Conservation (phyloP, 2,329 filamentous ascomycete species). For the Aureobasidium uvarum region DNA sequence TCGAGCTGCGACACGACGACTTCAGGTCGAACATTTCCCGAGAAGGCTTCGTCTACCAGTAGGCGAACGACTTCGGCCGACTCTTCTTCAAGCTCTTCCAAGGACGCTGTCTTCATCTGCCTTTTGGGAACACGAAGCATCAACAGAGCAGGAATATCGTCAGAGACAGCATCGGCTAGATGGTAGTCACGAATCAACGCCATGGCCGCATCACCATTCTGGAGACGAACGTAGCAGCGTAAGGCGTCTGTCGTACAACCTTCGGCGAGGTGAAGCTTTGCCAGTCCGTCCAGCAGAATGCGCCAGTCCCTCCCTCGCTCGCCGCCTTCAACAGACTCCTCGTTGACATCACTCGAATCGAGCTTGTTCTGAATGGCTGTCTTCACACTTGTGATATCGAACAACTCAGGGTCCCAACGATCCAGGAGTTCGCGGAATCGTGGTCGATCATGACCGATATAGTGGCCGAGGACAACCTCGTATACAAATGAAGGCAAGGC, state of each 20-base stretch:
- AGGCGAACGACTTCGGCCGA: conserved; percentile 81
- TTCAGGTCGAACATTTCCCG: conserved; percentile 76
- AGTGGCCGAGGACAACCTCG: conserved; percentile 84
- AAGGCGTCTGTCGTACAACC: conserved; percentile 81
- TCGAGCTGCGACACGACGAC: conserved; percentile 77
- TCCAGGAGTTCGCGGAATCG: conserved; percentile 77
- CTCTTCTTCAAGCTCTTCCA: conserved; percentile 71
- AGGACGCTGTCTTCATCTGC: conserved; percentile 62
- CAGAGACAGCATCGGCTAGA: conserved; percentile 81
- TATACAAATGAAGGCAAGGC: conserved; percentile 80
- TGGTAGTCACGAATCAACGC: conserved; percentile 81
- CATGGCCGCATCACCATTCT: conserved; percentile 90
- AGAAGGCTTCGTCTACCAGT: conserved; percentile 85
- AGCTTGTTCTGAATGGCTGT: conserved; percentile 80
- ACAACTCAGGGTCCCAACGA: conserved; percentile 79
- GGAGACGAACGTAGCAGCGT: conserved; percentile 82
- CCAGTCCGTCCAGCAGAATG: conserved; percentile 82
- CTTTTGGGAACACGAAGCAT: conserved; percentile 76
- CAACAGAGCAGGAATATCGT: conserved; percentile 88
- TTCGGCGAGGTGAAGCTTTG: conserved; percentile 77
- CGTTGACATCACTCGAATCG: conserved; percentile 68
- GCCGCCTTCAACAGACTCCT: conserved; percentile 73
- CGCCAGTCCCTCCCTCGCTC: conserved; percentile 78
- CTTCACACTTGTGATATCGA: conserved; percentile 73
- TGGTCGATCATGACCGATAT: conserved; percentile 73